Conservation (phyloP, 805 yeast genomes). For the Candida adriatica region DNA sequence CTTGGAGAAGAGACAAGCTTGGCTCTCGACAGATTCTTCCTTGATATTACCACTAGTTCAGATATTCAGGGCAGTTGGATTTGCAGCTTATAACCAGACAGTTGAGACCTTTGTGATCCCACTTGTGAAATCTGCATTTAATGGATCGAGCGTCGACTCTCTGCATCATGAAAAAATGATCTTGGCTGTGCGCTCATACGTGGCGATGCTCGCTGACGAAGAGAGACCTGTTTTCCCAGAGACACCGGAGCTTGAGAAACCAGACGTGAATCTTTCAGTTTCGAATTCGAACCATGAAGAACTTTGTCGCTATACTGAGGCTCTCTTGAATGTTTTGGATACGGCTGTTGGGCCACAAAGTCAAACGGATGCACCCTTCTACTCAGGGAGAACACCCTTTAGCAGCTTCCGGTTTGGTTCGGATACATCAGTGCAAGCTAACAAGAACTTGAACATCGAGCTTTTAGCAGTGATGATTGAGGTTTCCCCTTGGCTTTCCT, state of each 20-base stretch:
- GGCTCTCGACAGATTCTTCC: constrained; percentile 62
- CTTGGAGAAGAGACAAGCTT: constrained; percentile 57
- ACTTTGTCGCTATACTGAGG: constrained; percentile 50
- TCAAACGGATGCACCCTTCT: constrained; percentile 29
- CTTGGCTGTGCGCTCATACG: constrained; percentile 63
- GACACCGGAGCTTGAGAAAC: constrained; percentile 28
- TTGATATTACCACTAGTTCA: constrained; percentile 64
- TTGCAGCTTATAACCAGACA: constrained; percentile 68
- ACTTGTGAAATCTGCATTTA: constrained; percentile 54
- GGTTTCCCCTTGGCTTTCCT: constrained; percentile 65
- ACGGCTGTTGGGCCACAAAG: constrained; percentile 40
- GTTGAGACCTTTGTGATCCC: constrained; percentile 75
- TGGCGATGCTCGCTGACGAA: constrained; percentile 61
- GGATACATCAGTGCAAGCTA: constrained; percentile 30
- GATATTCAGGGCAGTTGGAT: constrained; percentile 71
- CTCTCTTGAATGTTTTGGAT: constrained; percentile 55
- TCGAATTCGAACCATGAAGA: constrained; percentile 55
- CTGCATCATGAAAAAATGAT: constrained; percentile 64
- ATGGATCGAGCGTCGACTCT: constrained; percentile 52
- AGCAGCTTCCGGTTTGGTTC: constrained; percentile 35
- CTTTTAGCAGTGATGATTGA: constrained; percentile 66
- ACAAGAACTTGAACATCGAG: constrained; percentile 40
- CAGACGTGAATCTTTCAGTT: constrained; percentile 26
- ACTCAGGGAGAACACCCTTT: constrained; percentile 28
- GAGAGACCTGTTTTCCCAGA: constrained; percentile 74